Conservation (phyloP, 2,329 filamentous ascomycete genomes). For the Sphaceloma murrayae region DNA sequence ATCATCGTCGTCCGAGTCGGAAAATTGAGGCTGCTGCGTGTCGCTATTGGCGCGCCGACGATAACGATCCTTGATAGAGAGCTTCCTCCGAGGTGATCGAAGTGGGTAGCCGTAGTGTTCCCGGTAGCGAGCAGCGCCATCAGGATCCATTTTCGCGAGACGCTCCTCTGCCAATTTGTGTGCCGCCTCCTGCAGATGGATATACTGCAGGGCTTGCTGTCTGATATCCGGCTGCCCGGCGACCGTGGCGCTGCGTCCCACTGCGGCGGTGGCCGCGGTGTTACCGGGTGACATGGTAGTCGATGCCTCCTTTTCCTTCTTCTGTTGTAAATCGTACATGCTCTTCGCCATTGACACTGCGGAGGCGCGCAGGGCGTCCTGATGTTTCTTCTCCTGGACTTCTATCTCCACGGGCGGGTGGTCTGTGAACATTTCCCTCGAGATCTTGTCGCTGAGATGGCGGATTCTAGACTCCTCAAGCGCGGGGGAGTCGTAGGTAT, state of each 20-base stretch:
- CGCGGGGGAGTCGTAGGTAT: slow-evolving; percentile 36
- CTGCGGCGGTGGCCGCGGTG: slow-evolving; percentile 24
- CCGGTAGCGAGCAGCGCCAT: slow-evolving; percentile 54
- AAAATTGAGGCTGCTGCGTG: slow-evolving; percentile 22
- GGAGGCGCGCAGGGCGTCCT: slow-evolving; percentile 67
- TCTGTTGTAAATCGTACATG: slow-evolving; percentile 67
- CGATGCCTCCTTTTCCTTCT: slow-evolving; percentile 38
- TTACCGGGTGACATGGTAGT: slow-evolving; percentile 22
- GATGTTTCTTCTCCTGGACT: slow-evolving; percentile 61
- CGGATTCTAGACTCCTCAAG: slow-evolving; percentile 54
- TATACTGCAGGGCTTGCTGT: slow-evolving; percentile 41
- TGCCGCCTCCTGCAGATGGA: slow-evolving; percentile 73
- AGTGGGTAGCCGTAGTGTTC: slow-evolving; percentile 62
- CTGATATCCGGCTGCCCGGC: slow-evolving; percentile 41
- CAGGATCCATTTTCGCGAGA: slow-evolving; percentile 67
- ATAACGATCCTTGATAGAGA: slow-evolving; percentile 29
- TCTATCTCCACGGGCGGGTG: slow-evolving; percentile 63
- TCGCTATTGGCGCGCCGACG: slow-evolving; percentile 19
- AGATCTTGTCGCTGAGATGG: slow-evolving; percentile 59
- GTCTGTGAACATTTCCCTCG: slow-evolving; percentile 67
- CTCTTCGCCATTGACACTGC: slow-evolving; percentile 82
- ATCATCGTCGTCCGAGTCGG: slow-evolving; percentile 49
- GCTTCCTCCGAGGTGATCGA: slow-evolving; percentile 42
- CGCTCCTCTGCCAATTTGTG: slow-evolving; percentile 79
- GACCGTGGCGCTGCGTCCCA: slow-evolving; percentile 25